Conservation (phyloP, 1,284 basidiomycete genomes). For the Puccinia novopanici region DNA sequence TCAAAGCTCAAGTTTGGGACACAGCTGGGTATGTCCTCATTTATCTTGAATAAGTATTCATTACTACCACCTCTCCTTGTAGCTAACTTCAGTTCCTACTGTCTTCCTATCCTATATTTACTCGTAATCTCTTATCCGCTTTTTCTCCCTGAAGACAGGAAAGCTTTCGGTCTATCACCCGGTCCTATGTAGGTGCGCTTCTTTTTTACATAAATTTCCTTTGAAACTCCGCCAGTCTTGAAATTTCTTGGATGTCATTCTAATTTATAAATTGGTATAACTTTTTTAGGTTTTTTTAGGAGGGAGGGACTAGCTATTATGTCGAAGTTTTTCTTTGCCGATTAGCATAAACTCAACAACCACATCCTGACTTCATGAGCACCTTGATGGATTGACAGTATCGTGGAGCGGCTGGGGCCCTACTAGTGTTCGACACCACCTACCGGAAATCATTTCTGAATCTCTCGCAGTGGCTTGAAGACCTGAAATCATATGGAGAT, state of each 20-base stretch:
- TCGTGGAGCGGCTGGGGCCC: conserved; percentile 45
- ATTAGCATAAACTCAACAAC: not conserved
- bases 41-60: not conserved
- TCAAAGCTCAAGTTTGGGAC: conserved; percentile 51
- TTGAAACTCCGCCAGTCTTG: not conserved
- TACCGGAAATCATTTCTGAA: conserved; percentile 38
- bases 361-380: not conserved
- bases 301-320: not conserved
- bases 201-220: not conserved
- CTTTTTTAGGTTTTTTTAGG: not conserved
- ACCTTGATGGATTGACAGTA: conserved; percentile 27
- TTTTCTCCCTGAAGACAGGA: conserved; percentile 37
- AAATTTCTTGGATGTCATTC: not conserved
- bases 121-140: not conserved
- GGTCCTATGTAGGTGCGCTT: conserved; percentile 42
- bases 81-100: not conserved
- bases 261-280: not conserved
- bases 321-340: not conserved
- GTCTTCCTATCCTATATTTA: not conserved
- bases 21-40: conserved; percentile 35
- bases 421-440: conserved; percentile 48
- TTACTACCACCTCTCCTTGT: not conserved
- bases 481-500: conserved; percentile 47
- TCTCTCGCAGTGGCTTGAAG: conserved; percentile 40
- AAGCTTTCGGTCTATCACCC: conserved; percentile 49